These are phyloP conservation scores for Penicillium sp. DNA, from an alignment of 2,329 filamentous ascomycete genomes.

Conservation along the genomic window DNA sequence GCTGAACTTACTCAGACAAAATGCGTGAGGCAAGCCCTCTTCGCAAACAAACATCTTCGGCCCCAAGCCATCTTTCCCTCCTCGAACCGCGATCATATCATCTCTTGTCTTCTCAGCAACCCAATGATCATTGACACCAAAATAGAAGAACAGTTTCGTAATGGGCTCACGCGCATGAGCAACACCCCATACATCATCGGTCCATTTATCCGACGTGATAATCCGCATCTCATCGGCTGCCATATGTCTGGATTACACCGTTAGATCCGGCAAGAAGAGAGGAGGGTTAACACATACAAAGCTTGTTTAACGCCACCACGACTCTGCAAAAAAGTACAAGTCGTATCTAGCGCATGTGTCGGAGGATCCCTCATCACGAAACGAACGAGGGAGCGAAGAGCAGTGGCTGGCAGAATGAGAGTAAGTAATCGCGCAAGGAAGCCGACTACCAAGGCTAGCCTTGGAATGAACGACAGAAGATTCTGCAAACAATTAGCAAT, in stretches of 20 bases:
- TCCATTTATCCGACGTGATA: constrained; percentile 55
- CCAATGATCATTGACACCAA: constrained; percentile 58
- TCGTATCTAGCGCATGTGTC: constrained; percentile 44
- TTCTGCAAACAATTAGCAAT: constrained; percentile 13
- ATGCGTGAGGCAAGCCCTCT: constrained; percentile 53
- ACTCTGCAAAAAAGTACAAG: constrained; percentile 49
- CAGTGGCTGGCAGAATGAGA: constrained; percentile 36
- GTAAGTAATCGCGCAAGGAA: constrained; percentile 43
- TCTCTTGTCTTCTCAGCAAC: constrained; percentile 55
- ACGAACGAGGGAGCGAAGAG: constrained; percentile 42
- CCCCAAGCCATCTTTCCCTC: constrained; percentile 30
- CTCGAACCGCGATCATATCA: constrained; percentile 47
- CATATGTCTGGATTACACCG: constrained; percentile 43
- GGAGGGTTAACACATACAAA: constrained; percentile 37
- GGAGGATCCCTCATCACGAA: constrained; percentile 39
- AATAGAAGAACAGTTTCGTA: constrained; percentile 53
- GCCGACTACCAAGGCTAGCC: constrained; percentile 34
- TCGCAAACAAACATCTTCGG: constrained; percentile 54
- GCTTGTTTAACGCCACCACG: constrained; percentile 50
- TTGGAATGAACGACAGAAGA: constrained; percentile 34
- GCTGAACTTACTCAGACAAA: constrained; percentile 49
- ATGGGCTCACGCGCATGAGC: constrained; percentile 30
- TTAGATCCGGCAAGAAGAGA: not conserved
- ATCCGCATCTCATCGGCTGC: constrained; percentile 54
- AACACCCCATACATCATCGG: constrained; percentile 56